These are phyloP conservation scores for Didymella glomerata DNA, from an alignment of 2,329 filamentous ascomycete genomes.

Conservation along the genomic window DNA sequence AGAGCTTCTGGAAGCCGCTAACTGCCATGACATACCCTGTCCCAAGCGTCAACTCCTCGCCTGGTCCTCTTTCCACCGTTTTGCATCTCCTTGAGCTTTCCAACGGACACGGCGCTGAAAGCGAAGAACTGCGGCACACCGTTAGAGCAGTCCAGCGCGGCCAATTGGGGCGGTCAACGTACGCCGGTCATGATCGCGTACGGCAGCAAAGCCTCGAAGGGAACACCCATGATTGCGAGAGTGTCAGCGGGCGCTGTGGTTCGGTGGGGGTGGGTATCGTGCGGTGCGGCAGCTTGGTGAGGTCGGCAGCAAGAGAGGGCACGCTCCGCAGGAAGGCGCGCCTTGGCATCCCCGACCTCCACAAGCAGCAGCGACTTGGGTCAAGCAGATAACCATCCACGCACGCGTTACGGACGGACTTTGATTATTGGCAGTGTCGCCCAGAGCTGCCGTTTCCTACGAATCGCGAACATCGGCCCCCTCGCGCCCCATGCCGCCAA, in stretches of 20 bases:
- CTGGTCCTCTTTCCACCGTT: slow-evolving; percentile 70
- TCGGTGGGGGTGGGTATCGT: slow-evolving; percentile 30
- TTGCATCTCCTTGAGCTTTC: slow-evolving; percentile 65
- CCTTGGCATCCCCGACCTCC: slow-evolving; percentile 29
- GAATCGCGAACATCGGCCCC: slow-evolving; percentile 45
- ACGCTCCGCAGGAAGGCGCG: slow-evolving; percentile 17
- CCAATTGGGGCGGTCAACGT: slow-evolving; percentile 46
- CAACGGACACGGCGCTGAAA: slow-evolving; percentile 66
- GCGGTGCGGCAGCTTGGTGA: slow-evolving; percentile 17
- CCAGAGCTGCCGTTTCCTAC: slow-evolving; percentile 34
- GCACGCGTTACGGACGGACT: slow-evolving; percentile 38
- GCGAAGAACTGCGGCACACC: slow-evolving; percentile 63
- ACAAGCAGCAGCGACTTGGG: slow-evolving; percentile 41
- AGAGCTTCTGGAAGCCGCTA: slow-evolving; percentile 21
- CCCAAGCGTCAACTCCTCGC: slow-evolving; percentile 69
- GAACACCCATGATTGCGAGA: slow-evolving; percentile 66
- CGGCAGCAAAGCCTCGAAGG: slow-evolving; percentile 71
- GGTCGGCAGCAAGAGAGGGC: slow-evolving; percentile 21
- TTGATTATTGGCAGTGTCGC: slow-evolving; percentile 48
- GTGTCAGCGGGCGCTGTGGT: slow-evolving; percentile 35
- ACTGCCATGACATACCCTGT: slow-evolving; percentile 61
- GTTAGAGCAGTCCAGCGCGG: slow-evolving; percentile 30
- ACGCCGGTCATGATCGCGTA: slow-evolving; percentile 70
- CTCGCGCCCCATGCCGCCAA: slow-evolving; percentile 25
- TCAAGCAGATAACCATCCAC: slow-evolving; percentile 37